Evolutionary conservation across 768 basidiomycete species (phyloP), one percentile per base, ranked within the genome.

Genomic region (Tylopilus sp.): DNA sequence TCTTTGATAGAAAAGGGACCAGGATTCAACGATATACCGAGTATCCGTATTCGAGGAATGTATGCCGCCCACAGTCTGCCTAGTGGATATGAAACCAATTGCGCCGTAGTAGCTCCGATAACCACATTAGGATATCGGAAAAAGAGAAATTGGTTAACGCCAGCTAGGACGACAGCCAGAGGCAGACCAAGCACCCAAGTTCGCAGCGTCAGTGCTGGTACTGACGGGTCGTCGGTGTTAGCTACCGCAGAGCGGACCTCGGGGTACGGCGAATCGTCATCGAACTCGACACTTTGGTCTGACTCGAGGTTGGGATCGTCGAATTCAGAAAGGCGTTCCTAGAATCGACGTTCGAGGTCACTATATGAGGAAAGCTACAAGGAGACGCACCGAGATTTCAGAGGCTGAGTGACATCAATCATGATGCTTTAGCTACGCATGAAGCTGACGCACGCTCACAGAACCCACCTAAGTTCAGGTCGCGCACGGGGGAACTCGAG

Each of bases 1-100:
- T 89, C 87, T 64, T 89, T 90, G 65, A 89, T 81, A 3, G 79
- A 78, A 70, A 90, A 90, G 2, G 81, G 85, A 25, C 89, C 89
- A 0, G 88, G 87, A 65, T 90, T 90, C 37, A 90, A 62, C 6
- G 78, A 71, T 44, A 84, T 55, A 11, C 85, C 85, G 37, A 85
- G 80, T 51, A 87, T 74, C 36, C 67, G 77, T 63, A 75, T 73
- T 52, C 76, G 75, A 14, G 86, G 86, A 25, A 86, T 45, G 52
- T 72, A 71, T 9, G 74, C 70, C 0, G 83, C 82, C 69, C 80
- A 82, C 1, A 77, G 68, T 36, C 78, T 74, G 34, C 88, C 88
- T 26, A 89, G 62, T 2, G 89, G 89, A 67, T 82, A 87, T 1
- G 86, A 82, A 21, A 89, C 64, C 36, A 91, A 69, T 64, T 88